phyloP scores from a whole-genome alignment of 805 yeast genomes.

The Saccharomycopsis fodiens region DNA sequence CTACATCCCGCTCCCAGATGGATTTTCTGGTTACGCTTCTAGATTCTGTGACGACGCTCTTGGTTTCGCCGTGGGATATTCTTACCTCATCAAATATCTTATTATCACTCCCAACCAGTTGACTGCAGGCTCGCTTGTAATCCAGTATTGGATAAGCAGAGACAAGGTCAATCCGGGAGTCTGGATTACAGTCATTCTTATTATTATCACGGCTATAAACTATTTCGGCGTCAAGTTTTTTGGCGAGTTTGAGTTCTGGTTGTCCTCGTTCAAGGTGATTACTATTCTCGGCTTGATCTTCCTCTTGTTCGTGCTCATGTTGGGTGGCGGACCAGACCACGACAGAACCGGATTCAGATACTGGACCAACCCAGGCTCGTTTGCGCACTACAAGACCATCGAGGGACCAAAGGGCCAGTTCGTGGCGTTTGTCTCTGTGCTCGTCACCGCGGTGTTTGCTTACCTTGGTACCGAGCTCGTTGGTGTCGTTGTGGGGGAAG shows the following conservation, averaged over 20 bases:
- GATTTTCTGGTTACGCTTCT: conserved; percentile 55
- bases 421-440: conserved; percentile 53
- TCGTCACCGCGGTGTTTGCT: conserved; percentile 62
- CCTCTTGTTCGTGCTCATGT: conserved; percentile 52
- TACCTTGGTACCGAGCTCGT: conserved; percentile 63
- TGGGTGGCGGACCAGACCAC: conserved; percentile 74
- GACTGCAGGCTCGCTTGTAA: conserved; percentile 47
- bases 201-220: conserved; percentile 31
- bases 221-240: conserved; percentile 35
- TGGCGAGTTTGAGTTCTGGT: conserved; percentile 44
- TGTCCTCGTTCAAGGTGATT: conserved; percentile 55
- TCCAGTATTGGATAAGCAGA: conserved; percentile 44
- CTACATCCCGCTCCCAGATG: conserved; percentile 56
- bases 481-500: conserved; percentile 69
- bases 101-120: conserved; percentile 50
- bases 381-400: conserved; percentile 37
- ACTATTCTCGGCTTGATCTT: conserved; percentile 63
- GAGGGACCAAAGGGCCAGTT: conserved; percentile 46
- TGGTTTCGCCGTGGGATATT: conserved; percentile 54
- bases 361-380: conserved; percentile 68
- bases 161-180: conserved; percentile 37
- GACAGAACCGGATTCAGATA: conserved; percentile 68
- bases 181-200: conserved; percentile 45
- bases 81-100: conserved; percentile 43
- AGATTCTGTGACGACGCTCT: conserved; percentile 47